These are phyloP conservation scores for Rutidosis leptorrhynchoides DNA, from an alignment of 129 eudicot genomes.

Conservation along the genomic window DNA sequence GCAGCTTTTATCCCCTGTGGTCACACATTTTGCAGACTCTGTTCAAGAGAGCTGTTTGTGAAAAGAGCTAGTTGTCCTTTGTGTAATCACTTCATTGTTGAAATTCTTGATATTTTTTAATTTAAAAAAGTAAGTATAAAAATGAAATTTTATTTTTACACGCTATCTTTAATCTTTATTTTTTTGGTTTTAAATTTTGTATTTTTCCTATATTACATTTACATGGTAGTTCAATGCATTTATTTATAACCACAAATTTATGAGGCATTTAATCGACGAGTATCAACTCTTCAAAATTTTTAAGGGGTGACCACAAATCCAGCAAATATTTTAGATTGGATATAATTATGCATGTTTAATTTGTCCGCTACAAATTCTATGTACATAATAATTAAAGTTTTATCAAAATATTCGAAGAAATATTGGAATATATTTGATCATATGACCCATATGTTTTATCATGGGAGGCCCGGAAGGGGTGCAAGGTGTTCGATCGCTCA, in stretches of 20 bases:
- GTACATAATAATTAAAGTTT: too few species aligned
- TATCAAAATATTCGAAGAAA: too few species aligned
- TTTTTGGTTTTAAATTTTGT: background rate
- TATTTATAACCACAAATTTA: background rate
- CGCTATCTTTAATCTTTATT: background rate
- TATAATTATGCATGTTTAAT: too few species aligned
- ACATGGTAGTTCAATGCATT: background rate
- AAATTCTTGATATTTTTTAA: conserved; percentile 91
- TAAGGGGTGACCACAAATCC: too few species aligned
- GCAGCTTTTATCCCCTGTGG: conserved; percentile 95
- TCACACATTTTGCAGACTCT: conserved; percentile 83
- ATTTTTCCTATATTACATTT: background rate
- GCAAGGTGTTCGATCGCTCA: too few species aligned
- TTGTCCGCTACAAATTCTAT: too few species aligned
- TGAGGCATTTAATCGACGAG: background rate
- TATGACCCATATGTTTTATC: too few species aligned
- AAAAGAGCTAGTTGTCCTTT: conserved; percentile 83
- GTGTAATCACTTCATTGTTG: conserved; percentile 74
- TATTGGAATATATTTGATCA: too few species aligned
- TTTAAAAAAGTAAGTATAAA: background rate
- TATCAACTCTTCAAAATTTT: background rate
- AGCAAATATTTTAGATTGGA: too few species aligned
- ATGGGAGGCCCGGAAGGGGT: too few species aligned
- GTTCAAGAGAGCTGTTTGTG: conserved; percentile 82
- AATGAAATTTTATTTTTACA: background rate